These are phyloP conservation scores for Magnolia changhungtana DNA, from an alignment of 164 flowering plant genomes.

Conservation along the genomic window DNA sequence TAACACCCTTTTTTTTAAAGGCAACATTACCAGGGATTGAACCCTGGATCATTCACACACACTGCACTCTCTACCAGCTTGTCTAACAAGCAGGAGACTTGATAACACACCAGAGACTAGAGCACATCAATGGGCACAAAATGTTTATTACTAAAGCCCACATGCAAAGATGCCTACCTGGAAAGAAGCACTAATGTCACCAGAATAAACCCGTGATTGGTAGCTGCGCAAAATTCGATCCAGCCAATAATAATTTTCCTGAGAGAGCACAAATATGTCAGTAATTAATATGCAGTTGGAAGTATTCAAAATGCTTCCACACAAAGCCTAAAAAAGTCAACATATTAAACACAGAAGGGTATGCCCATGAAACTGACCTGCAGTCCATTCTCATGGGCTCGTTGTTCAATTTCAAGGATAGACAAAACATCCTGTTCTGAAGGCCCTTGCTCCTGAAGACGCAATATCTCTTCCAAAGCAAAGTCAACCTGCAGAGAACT, in stretches of 20 bases:
- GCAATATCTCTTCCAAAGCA: conserved; percentile 72
- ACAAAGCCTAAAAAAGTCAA: background rate
- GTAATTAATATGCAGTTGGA: background rate
- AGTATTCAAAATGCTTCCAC: background rate
- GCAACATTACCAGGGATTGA: no score
- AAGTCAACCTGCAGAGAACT: conserved; percentile 59
- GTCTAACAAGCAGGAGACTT: no score
- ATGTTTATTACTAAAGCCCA: background rate
- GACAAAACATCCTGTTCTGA: conserved; percentile 71
- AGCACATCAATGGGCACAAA: no score
- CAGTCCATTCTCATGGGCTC: conserved; percentile 95
- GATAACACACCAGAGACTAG: no score
- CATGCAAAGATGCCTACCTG: conserved; percentile 38
- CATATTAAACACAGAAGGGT: background rate
- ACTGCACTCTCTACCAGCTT: no score
- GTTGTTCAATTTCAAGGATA: conserved; percentile 92
- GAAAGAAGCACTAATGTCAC: conserved; percentile 69
- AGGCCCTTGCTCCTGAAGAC: conserved; percentile 88
- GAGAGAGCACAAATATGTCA: conserved; percentile 16
- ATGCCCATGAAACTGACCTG: conserved; percentile 43
- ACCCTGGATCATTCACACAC: no score
- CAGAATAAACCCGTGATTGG: conserved; percentile 78
- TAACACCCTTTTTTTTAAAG: no score
- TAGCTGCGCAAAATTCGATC: conserved; percentile 83
- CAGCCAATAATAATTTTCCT: conserved; percentile 94